Evolutionary conservation across 2,329 filamentous ascomycete genomes (phyloP).

Genomic region (Rugonectria rugulosa): DNA sequence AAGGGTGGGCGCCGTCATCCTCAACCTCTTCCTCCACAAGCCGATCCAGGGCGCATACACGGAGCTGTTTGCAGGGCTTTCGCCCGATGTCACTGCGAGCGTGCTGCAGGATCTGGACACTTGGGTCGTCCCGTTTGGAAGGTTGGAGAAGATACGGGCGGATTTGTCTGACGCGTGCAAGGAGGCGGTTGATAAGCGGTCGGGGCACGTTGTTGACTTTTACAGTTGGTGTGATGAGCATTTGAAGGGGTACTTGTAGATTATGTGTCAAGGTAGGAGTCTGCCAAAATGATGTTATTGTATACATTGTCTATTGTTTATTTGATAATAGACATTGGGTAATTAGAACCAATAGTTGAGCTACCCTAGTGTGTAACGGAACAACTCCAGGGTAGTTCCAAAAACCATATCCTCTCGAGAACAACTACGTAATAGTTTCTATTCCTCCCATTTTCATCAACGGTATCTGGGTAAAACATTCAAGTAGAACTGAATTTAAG

Average conservation of each 20-base stretch:
- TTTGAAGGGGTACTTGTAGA: background rate
- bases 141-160: background rate
- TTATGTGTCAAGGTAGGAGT: no score
- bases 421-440: no score
- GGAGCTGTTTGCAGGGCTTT: constrained; percentile 15
- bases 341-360: no score
- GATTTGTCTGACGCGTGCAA: constrained; percentile 5
- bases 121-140: constrained; percentile 10
- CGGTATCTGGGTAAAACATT: no score
- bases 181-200: background rate
- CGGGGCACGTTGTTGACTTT: constrained; percentile 9
- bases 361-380: no score
- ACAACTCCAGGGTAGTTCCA: no score
- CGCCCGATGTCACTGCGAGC: background rate
- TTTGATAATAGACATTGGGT: no score
- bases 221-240: constrained; percentile 15
- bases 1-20: background rate
- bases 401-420: no score
- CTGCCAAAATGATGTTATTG: no score
- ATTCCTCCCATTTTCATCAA: no score
- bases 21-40: constrained; percentile 2
- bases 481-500: no score
- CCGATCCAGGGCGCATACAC: constrained; percentile 13
- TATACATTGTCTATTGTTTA: no score
- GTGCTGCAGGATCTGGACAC: constrained; percentile 2